These are phyloP conservation scores for Conringia planisiliqua DNA, from an alignment of 345 rosid genomes.

Conservation along the genomic window DNA sequence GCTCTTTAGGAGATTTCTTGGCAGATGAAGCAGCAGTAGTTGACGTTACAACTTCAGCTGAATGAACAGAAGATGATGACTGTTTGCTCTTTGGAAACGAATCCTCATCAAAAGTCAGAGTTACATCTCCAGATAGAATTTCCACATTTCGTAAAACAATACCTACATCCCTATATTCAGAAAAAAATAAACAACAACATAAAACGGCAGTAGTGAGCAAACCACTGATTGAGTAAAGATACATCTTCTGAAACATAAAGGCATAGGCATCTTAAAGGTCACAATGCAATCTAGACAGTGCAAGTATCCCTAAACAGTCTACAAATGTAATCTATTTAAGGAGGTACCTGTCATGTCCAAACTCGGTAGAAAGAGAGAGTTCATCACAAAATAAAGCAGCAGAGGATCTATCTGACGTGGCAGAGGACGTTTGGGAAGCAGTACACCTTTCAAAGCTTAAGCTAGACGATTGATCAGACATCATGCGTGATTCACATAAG, in stretches of 20 bases:
- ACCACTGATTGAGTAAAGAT: background rate
- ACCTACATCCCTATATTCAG: constrained; percentile 72
- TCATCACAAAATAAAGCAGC: constrained; percentile 80
- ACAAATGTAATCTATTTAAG: background rate
- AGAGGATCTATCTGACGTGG: constrained; percentile 52
- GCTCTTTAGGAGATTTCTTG: constrained; percentile 45
- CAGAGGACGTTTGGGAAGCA: constrained; percentile 45
- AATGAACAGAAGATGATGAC: constrained; percentile 37
- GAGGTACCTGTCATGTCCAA: constrained; percentile 80
- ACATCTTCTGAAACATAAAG: background rate
- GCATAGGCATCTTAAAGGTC: background rate
- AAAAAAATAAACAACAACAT: background rate
- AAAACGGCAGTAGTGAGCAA: background rate
- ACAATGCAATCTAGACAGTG: background rate
- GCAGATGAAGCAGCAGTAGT: constrained; percentile 35
- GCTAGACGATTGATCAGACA: constrained; percentile 54
- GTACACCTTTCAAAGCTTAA: constrained; percentile 40
- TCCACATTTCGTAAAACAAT: constrained; percentile 65
- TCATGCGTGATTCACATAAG: constrained; percentile 55
- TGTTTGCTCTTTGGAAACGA: constrained; percentile 57
- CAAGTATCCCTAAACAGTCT: background rate
- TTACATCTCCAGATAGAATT: constrained; percentile 62
- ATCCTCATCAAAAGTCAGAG: constrained; percentile 69
- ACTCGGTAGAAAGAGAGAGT: constrained; percentile 73
- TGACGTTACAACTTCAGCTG: constrained; percentile 36